Evolutionary conservation across 352 stramenopile genomes (phyloP).

Genomic region (Phytophthora sojae): DNA sequence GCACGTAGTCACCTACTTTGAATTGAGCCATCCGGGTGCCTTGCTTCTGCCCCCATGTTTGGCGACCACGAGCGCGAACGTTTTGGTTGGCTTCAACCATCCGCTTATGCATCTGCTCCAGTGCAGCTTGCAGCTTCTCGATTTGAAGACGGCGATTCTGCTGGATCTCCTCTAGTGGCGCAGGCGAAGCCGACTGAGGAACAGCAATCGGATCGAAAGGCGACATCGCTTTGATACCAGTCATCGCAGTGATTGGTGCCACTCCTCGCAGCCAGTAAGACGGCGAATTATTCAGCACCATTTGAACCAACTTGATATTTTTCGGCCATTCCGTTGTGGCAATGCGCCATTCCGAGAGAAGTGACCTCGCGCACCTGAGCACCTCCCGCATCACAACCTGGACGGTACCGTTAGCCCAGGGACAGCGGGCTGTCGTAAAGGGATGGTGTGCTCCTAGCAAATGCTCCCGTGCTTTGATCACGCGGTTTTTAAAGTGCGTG

Average conservation of each 20-base stretch:
- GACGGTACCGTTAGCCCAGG: slow-evolving; percentile 49
- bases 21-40: slow-evolving; percentile 21
- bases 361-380: slow-evolving; percentile 10
- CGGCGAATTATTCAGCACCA: slow-evolving; percentile 27
- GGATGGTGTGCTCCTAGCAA: slow-evolving; percentile 29
- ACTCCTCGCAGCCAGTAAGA: slow-evolving; percentile 28
- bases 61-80: not conserved
- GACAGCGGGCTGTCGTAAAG: slow-evolving; percentile 33
- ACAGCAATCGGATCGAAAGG: slow-evolving; percentile 7
- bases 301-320: slow-evolving; percentile 28
- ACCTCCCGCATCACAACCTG: slow-evolving; percentile 41
- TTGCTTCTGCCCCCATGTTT: slow-evolving; percentile 1
- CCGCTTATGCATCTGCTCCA: slow-evolving; percentile 9
- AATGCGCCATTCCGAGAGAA: slow-evolving; percentile 26
- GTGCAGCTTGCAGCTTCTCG: not conserved
- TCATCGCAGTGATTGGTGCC: slow-evolving; percentile 40
- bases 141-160: not conserved
- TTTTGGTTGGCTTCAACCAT: not conserved
- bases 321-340: slow-evolving; percentile 13
- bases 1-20: slow-evolving; percentile 25
- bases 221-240: slow-evolving; percentile 2
- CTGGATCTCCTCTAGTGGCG: not conserved
- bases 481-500: slow-evolving; percentile 41
- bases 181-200: not conserved
- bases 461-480: slow-evolving; percentile 26